Evolutionary conservation across 768 basidiomycete genomes (phyloP), one percentile per base, ranked within the genome.

Genomic region (Collybiopsis luxurians): DNA sequence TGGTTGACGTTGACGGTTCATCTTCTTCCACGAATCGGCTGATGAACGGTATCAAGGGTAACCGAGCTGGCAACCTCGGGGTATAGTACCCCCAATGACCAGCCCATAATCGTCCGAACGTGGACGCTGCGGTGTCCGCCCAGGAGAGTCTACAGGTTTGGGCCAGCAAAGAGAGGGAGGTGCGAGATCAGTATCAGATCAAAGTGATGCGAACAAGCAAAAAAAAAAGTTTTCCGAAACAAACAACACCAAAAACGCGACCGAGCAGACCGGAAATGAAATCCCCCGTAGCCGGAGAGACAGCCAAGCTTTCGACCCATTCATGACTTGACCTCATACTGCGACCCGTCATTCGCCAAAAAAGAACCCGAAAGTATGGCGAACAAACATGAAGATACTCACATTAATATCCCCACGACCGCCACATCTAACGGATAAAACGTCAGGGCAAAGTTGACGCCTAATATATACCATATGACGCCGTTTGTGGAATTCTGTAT

Each of bases 71-170:
- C 3, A 89, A 80, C 4, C 73, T 79, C 0, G 83, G 81, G 0
- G 92, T 92, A 45, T 74, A 71, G n/a, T 75, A 73, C 39, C 92
- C 92, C 48, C 48, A 49, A 7, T 49, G 48, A 34, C 50, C 36
- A 38, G 34, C 50, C 68, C 83, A 92, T 31, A 92, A 75, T n/a
- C 95, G 85, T 43, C 95, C 95, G 61, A 96, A 76, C 12, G 92
- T 95, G 10, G 95, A 96, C 4, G 95, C 95, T 17, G 93, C 86
- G 1, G 95, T 96, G 70, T 97, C 95, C 0, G 92, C 94, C 95
- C 95, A 97, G 30, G 93, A 94, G 47, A 97, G 84, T 59, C 94
- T 96, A 64, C n/a, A n/a, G n/a, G n/a, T n/a, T n/a, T n/a, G n/a
- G n/a, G n/a, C n/a, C n/a, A n/a, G n/a, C n/a, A n/a, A n/a, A n/a